phyloP scores from a whole-genome alignment of 179 eudicot genomes.

The Carnegiea gigantea region DNA sequence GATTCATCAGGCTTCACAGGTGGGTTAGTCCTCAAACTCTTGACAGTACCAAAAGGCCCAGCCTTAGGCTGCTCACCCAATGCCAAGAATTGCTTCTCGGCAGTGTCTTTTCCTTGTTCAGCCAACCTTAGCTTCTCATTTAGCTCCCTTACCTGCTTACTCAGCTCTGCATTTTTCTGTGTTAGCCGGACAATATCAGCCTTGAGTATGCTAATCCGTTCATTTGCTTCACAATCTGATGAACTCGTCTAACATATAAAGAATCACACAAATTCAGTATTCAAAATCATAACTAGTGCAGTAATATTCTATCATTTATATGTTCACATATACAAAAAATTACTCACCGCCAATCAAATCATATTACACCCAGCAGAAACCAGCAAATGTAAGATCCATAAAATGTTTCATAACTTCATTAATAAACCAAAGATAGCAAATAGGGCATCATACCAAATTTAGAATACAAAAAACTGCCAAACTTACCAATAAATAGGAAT shows the following conservation, averaged over 20 bases:
- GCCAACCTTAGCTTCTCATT: conserved; percentile 55
- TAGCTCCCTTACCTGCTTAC: conserved; percentile 65
- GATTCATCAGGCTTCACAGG: conserved; percentile 75
- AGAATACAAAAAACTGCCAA: neutral
- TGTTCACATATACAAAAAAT: neutral
- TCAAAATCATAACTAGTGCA: neutral
- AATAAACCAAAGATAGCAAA: neutral
- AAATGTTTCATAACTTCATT: neutral
- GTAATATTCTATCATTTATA: neutral
- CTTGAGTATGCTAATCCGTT: conserved; percentile 56
- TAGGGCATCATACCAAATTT: neutral
- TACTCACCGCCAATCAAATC: neutral
- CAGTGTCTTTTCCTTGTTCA: conserved; percentile 61
- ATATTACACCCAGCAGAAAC: neutral
- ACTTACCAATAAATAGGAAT: neutral
- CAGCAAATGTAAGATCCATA: neutral
- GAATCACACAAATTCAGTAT: conserved; percentile 14
- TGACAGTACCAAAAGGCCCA: conserved; percentile 89
- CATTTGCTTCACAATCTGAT: conserved; percentile 59
- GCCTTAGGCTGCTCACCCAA: conserved; percentile 67
- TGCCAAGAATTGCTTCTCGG: conserved; percentile 58
- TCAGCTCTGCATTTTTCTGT: conserved; percentile 63
- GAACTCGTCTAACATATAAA: conserved; percentile 41
- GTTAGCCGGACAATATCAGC: conserved; percentile 47
- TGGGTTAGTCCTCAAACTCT: conserved; percentile 83